phyloP scores from a whole-genome alignment of 306 rosid genomes.

The Senna siamea region DNA sequence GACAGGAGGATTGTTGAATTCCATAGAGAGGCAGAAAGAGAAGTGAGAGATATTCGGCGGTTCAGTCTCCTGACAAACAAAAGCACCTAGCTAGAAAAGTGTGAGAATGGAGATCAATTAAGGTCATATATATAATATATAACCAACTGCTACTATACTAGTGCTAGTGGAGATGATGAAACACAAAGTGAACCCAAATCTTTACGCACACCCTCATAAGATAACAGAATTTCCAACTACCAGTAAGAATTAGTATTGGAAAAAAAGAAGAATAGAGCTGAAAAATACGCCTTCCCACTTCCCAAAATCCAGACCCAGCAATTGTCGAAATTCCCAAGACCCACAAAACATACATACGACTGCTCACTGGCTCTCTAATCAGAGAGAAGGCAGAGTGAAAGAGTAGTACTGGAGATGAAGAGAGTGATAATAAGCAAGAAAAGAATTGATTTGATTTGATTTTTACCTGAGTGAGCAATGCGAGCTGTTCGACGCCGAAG shows the following conservation, averaged over 20 bases:
- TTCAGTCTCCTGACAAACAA: constrained; percentile 37
- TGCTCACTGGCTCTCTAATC: no score
- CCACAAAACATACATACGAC: no score
- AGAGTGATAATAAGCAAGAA: background rate
- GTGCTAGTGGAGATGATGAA: constrained; percentile 19
- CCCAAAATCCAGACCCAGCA: constrained; percentile 37
- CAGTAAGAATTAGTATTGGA: background rate
- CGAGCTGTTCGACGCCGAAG: constrained; percentile 96
- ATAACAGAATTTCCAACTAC: background rate
- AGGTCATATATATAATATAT: background rate
- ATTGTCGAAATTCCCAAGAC: constrained; percentile 42
- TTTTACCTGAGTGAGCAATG: constrained; percentile 97
- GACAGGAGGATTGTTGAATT: constrained; percentile 39
- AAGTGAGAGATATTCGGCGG: constrained; percentile 37
- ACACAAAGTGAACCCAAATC: constrained; percentile 27
- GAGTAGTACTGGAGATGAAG: background rate
- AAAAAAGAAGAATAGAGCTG: no score
- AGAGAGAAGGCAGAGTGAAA: background rate
- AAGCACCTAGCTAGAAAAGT: constrained; percentile 22
- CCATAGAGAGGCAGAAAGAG: constrained; percentile 2
- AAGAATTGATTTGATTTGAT: no score
- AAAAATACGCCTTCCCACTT: constrained; percentile 32
- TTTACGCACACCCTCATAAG: constrained; percentile 30
- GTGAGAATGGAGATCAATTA: constrained; percentile 13
- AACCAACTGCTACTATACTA: constrained; percentile 3